Evolutionary conservation across 306 rosid genomes (phyloP).

Genomic region (Sophora flavescens): DNA sequence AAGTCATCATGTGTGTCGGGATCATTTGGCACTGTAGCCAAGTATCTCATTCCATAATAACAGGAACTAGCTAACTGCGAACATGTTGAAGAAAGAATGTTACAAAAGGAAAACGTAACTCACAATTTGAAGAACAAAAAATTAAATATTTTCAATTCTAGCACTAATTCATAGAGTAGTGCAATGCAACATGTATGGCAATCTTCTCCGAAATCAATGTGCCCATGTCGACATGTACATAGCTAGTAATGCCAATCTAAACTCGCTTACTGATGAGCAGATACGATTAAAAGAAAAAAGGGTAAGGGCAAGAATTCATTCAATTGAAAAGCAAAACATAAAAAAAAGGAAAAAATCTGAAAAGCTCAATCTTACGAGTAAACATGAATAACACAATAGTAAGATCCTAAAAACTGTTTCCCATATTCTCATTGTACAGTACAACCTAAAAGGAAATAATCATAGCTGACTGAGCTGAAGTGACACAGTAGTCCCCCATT

Average conservation of each 20-base stretch:
- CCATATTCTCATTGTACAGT: not conserved
- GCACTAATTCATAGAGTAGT: not conserved
- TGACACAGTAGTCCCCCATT: not conserved
- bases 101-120: not conserved
- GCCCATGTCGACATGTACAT: not conserved
- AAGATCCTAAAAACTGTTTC: not conserved
- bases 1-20: conserved; percentile 89
- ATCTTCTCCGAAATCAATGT: conserved; percentile 12
- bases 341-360: not conserved
- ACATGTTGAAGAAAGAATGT: conserved; percentile 29
- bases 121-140: conserved; percentile 7
- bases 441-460: not conserved
- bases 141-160: not conserved
- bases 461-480: not conserved
- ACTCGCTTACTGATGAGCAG: conserved; percentile 7
- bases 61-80: conserved; percentile 59
- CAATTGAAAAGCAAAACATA: not conserved
- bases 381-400: not conserved
- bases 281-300: not conserved
- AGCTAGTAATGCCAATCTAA: not conserved
- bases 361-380: not conserved
- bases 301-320: not conserved
- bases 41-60: conserved; percentile 59
- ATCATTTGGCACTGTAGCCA: conserved; percentile 62
- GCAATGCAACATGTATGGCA: not conserved